Percentiles rank a stretch among this genome's conserved stretches.
Evolutionary conservation across 2,329 filamentous ascomycete species (phyloP).

Genomic region (Talaromyces funiculosus): DNA sequence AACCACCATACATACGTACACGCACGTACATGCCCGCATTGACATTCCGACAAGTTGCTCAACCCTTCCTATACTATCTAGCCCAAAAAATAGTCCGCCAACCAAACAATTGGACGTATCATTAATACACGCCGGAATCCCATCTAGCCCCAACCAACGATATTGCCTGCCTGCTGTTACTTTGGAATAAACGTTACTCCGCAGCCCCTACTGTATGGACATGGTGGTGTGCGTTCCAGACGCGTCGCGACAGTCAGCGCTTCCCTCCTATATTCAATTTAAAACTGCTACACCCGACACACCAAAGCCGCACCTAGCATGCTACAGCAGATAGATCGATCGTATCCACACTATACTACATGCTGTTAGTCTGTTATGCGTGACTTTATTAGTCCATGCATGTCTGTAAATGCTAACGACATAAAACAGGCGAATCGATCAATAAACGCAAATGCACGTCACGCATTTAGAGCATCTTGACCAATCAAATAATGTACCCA

Average conservation of each 20-base stretch:
- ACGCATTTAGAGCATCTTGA: background rate
- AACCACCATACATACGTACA: background rate
- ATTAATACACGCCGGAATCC: background rate
- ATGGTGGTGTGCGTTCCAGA: background rate
- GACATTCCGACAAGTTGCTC: background rate
- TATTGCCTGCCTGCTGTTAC: background rate
- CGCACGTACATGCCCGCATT: background rate
- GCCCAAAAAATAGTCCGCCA: background rate
- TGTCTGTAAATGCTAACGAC: background rate
- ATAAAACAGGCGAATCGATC: background rate
- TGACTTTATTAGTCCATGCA: background rate
- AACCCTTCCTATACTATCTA: background rate
- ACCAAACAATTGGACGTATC: background rate
- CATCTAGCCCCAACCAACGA: background rate
- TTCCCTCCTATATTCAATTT: background rate
- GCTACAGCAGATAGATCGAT: background rate
- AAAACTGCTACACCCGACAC: background rate
- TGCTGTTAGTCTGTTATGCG: background rate
- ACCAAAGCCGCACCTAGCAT: background rate
- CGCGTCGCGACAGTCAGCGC: background rate
- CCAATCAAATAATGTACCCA: slow-evolving; percentile 1
- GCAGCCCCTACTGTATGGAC: background rate
- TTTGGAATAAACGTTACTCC: background rate
- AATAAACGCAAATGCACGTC: slow-evolving; percentile 2
- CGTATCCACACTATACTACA: background rate